phyloP scores from a whole-genome alignment of 2,329 filamentous ascomycete genomes.

The Xylaria sp. region DNA sequence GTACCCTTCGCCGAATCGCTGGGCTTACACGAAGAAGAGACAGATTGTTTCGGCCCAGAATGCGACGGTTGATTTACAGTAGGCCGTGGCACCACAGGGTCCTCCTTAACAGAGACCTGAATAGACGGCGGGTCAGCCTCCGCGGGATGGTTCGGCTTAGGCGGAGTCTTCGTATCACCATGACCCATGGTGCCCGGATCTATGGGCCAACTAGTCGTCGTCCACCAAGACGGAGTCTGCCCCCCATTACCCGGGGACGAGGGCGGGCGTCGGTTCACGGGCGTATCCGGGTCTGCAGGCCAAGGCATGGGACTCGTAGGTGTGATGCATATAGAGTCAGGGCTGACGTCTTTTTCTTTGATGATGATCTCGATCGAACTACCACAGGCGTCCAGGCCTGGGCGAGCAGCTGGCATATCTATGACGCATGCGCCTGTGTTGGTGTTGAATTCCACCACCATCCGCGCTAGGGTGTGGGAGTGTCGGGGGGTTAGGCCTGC shows the following conservation, averaged over 20 bases:
- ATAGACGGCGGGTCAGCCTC: constrained; percentile 7
- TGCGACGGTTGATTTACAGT: not conserved
- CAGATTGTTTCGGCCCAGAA: not conserved
- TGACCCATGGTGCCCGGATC: not conserved
- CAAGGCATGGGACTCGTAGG: constrained; percentile 27
- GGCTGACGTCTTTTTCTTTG: constrained; percentile 35
- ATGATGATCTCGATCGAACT: constrained; percentile 43
- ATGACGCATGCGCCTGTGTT: constrained; percentile 43
- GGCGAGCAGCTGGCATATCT: constrained; percentile 40
- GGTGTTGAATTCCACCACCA: constrained; percentile 40
- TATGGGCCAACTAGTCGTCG: constrained; percentile 13
- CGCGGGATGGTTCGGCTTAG: constrained; percentile 5
- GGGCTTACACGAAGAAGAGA: not conserved
- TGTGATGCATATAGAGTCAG: constrained; percentile 44
- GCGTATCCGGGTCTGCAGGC: constrained; percentile 3
- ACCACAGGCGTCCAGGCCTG: constrained; percentile 40
- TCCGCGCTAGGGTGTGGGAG: constrained; percentile 32
- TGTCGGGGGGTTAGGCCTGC: constrained; percentile 18
- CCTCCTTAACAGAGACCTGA: constrained; percentile 6
- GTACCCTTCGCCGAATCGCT: constrained; percentile 4
- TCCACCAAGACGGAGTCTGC: constrained; percentile 14
- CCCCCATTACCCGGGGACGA: not conserved
- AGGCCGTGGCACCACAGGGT: constrained; percentile 5
- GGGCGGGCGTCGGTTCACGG: not conserved
- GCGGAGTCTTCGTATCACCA: constrained; percentile 7